These are phyloP conservation scores for Populus alba DNA, from an alignment of 345 rosid species.

Conservation along the genomic window DNA sequence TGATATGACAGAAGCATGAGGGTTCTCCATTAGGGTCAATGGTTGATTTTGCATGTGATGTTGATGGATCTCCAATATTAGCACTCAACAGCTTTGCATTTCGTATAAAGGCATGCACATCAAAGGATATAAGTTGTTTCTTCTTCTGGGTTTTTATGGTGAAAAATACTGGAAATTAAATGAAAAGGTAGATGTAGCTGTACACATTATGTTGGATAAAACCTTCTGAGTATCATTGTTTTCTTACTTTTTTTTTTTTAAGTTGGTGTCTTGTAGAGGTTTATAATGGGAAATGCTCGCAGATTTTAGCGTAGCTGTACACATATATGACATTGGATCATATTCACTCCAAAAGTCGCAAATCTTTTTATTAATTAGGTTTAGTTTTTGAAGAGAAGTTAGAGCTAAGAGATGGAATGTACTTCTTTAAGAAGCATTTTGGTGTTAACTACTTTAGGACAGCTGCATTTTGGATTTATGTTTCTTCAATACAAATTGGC, in stretches of 20 bases:
- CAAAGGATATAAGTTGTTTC: too few species aligned
- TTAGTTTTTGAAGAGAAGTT: slow-evolving; percentile 86
- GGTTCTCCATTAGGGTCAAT: slow-evolving; percentile 87
- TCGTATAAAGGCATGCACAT: slow-evolving; percentile 64
- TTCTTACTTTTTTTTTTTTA: slow-evolving; percentile 10
- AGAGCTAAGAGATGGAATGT: slow-evolving; percentile 63
- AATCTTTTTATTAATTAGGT: slow-evolving; percentile 67
- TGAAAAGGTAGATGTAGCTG: neutral
- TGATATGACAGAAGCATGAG: slow-evolving; percentile 51
- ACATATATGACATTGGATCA: slow-evolving; percentile 79
- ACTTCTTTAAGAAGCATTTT: slow-evolving; percentile 22
- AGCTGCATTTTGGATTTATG: too few species aligned
- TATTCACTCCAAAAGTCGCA: slow-evolving; percentile 90
- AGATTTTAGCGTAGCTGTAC: slow-evolving; percentile 82
- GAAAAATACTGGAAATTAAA: neutral
- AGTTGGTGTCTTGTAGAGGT: slow-evolving; percentile 55
- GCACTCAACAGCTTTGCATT: slow-evolving; percentile 86
- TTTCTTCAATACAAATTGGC: too few species aligned
- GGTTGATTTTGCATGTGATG: slow-evolving; percentile 92
- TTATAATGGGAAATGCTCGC: slow-evolving; percentile 93
- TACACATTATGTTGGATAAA: neutral
- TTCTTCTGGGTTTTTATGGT: too few species aligned
- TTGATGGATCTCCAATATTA: slow-evolving; percentile 75
- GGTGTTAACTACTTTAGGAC: slow-evolving; percentile 23
- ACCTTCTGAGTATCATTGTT: neutral